phyloP scores from a whole-genome alignment of 2,329 filamentous ascomycete species.

The Pestalotiopsis sp. region DNA sequence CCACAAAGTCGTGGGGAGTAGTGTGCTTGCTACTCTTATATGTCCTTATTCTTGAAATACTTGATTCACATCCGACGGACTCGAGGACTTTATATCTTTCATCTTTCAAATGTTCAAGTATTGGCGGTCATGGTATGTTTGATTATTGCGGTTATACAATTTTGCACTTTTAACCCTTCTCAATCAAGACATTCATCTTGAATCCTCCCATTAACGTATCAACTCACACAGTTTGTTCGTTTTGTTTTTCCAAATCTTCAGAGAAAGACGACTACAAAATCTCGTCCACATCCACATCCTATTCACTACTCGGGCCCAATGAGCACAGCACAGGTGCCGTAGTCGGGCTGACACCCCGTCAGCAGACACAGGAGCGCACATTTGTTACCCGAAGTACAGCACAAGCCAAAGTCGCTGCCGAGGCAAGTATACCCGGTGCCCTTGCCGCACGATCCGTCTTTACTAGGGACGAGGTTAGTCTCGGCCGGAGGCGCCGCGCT shows the following conservation, averaged over 20 bases:
- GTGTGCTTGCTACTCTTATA: too few species aligned
- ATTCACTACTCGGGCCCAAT: neutral
- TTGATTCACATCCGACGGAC: too few species aligned
- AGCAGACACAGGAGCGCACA: slow-evolving; percentile 23
- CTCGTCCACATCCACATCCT: neutral
- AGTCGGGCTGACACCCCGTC: slow-evolving; percentile 18
- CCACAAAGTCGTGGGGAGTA: too few species aligned
- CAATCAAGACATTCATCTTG: too few species aligned
- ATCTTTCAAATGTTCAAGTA: too few species aligned
- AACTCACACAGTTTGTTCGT: neutral
- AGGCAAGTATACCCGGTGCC: slow-evolving; percentile 21
- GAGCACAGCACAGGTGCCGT: slow-evolving; percentile 18
- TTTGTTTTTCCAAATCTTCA: neutral
- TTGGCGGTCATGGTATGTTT: too few species aligned
- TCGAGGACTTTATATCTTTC: too few species aligned
- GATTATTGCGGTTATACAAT: too few species aligned
- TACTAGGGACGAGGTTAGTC: slow-evolving; percentile 14
- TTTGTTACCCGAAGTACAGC: slow-evolving; percentile 19
- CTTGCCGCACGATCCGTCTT: slow-evolving; percentile 24
- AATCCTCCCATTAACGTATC: neutral
- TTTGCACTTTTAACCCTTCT: too few species aligned
- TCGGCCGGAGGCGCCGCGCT: neutral
- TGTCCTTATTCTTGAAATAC: too few species aligned
- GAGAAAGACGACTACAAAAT: neutral
- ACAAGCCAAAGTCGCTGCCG: slow-evolving; percentile 20